Conservation (phyloP, 495 filamentous ascomycete species). For the Xylaria flabelliformis region DNA sequence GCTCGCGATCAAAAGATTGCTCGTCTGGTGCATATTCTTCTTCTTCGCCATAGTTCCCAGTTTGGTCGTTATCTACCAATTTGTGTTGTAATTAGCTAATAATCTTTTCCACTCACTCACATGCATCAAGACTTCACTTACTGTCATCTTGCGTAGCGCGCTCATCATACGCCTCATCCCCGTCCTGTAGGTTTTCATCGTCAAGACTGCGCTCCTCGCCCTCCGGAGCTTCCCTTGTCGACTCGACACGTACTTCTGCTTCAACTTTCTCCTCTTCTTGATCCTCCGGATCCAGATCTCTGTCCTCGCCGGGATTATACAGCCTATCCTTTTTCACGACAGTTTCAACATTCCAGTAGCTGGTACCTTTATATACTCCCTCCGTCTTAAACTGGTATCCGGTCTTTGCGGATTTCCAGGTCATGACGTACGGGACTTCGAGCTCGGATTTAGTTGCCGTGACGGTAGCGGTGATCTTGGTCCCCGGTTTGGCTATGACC, state of each 20-base stretch:
- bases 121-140: not conserved
- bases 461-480: not conserved
- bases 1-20: not conserved
- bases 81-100: not conserved
- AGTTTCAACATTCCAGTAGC: not conserved
- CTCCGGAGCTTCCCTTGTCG: not conserved
- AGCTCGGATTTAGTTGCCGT: not conserved
- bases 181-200: not conserved
- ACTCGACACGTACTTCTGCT: not conserved
- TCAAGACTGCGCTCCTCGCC: not conserved
- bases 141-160: not conserved
- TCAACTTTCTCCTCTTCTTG: not conserved
- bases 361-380: not conserved
- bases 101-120: not conserved
- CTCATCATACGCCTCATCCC: not conserved
- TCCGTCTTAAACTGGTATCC: not conserved
- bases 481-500: not conserved
- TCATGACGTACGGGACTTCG: not conserved
- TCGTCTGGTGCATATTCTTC: not conserved
- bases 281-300: not conserved
- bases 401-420: constrained; percentile 1
- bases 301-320: not conserved
- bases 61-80: not conserved
- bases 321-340: not conserved
- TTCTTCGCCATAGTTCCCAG: not conserved